Base-by-base conservation (phyloP, 768 basidiomycete species). In the Russula sp. region DNA sequence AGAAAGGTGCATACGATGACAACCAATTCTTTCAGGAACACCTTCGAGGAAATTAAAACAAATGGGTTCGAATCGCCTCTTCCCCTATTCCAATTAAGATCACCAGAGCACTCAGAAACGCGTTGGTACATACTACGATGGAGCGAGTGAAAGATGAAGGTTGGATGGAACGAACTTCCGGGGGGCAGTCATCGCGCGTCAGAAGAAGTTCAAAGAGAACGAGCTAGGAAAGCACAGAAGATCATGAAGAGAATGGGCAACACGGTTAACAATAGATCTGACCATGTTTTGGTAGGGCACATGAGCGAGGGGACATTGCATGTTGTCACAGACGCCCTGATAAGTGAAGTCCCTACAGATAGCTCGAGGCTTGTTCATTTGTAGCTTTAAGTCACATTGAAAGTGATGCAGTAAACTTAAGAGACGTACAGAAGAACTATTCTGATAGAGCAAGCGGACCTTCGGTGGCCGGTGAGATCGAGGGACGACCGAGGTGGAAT, bases 331-430 rank as follows among this genome's bases (percentile, higher is more conserved):
- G 22, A 28, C 0, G 36, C 64, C 64, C 0, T 5, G 0, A 65
- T 34, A 65, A 22, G 57, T 16, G 59, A 51, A 65, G 20, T 32
- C 20, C 10, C 64, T 65, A 30, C 64, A 65, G 32, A 65, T 65
- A 2, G 26, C 0, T 6, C 48, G 22, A 51, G 64, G 30, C 16
- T 40, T 6, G 16, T 40, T 28, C 24, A 14, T 42, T 13, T 2
- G 28, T 22, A 30, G 20, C 3, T 3, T 0, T 3, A 40, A 9
- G 10, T 2, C 7, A 11, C n/a, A 24, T 55, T 61, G 28, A 54
- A 28, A 13, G 24, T 4, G 13, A 4, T 7, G 9, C 14, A n/a
- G 40, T 55, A n/a, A 26, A 28, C 26, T 40, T 30, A 57, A 55
- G 14, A 30, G 36, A 36, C 44, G 24, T 36, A 0, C 20, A 5